These are phyloP conservation scores for Lanmaoa pseudosensibilis DNA, from an alignment of 768 basidiomycete species.

Conservation along the genomic window DNA sequence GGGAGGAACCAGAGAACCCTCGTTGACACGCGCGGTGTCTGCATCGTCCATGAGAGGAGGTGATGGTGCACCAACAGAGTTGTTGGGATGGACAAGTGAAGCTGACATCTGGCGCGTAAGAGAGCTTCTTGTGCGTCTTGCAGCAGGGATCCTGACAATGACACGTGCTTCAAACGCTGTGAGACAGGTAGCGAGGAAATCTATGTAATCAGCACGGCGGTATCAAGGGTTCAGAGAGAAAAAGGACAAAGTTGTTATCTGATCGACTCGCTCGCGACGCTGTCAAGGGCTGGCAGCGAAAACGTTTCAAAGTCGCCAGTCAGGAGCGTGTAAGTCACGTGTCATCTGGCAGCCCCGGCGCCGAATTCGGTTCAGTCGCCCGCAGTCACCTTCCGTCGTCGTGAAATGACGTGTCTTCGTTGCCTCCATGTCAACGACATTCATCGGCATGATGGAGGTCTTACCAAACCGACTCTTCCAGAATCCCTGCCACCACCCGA, in stretches of 20 bases:
- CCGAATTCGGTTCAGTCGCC: not conserved
- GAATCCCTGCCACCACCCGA: not conserved
- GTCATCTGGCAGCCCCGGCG: not conserved
- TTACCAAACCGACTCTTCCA: not conserved
- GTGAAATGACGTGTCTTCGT: not conserved
- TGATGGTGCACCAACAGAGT: slow-evolving; percentile 7
- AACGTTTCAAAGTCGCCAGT: too few species aligned
- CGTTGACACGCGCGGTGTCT: slow-evolving; percentile 8
- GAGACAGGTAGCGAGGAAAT: not conserved
- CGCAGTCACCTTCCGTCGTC: not conserved
- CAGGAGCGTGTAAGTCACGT: slow-evolving; percentile 8
- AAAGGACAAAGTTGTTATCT: not conserved
- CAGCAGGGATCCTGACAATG: not conserved
- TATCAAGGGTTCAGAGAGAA: not conserved
- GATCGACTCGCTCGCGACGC: too few species aligned
- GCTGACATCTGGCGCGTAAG: slow-evolving; percentile 10
- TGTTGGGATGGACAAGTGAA: slow-evolving; percentile 7
- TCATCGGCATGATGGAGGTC: too few species aligned
- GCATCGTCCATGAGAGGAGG: not conserved
- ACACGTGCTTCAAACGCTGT: not conserved
- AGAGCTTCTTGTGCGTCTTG: not conserved
- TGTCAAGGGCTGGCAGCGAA: too few species aligned
- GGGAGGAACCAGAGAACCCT: not conserved
- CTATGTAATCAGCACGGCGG: not conserved
- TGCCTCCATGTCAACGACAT: not conserved